A percentile compares a stretch with the other conserved stretches of the same genome.
phyloP scores from a whole-genome alignment of 2,329 filamentous ascomycete genomes.

The Mariannaea sp. region DNA sequence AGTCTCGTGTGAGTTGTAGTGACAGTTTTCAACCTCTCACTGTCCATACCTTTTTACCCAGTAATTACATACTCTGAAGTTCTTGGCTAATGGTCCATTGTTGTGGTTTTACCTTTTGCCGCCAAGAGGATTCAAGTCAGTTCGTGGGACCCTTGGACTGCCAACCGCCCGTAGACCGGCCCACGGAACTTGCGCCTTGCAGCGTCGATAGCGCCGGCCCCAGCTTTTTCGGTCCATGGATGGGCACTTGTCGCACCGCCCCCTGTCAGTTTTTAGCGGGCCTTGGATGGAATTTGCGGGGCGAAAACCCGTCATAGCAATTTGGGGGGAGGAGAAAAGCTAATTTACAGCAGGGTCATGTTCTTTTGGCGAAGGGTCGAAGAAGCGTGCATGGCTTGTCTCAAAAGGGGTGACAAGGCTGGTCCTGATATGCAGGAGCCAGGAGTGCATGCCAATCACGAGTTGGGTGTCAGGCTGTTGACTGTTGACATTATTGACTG shows the following conservation, averaged over 20 bases:
- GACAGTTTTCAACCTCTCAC: background rate
- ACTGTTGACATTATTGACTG: background rate
- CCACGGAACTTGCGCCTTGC: slow-evolving; percentile 2
- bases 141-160: slow-evolving; percentile 12
- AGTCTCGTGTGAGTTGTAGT: background rate
- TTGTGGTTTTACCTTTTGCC: background rate
- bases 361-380: background rate
- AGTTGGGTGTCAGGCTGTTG: slow-evolving; percentile 3
- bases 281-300: slow-evolving; percentile 3
- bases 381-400: slow-evolving; percentile 8
- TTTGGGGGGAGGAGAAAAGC: background rate
- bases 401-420: slow-evolving; percentile 12
- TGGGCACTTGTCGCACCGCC: background rate
- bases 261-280: slow-evolving; percentile 11
- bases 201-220: slow-evolving; percentile 19
- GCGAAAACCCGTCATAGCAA: slow-evolving; percentile 1
- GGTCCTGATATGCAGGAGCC: slow-evolving; percentile 1
- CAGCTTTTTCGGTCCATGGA: slow-evolving; percentile 13
- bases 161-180: slow-evolving; percentile 1
- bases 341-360: too few relatives aligned
- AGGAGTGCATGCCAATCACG: background rate
- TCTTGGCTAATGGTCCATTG: too few relatives aligned
- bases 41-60: background rate
- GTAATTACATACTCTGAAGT: too few relatives aligned
- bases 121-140: slow-evolving; percentile 8